Evolutionary conservation across 495 filamentous ascomycete genomes (phyloP).

Genomic region (Tuber magnatum): DNA sequence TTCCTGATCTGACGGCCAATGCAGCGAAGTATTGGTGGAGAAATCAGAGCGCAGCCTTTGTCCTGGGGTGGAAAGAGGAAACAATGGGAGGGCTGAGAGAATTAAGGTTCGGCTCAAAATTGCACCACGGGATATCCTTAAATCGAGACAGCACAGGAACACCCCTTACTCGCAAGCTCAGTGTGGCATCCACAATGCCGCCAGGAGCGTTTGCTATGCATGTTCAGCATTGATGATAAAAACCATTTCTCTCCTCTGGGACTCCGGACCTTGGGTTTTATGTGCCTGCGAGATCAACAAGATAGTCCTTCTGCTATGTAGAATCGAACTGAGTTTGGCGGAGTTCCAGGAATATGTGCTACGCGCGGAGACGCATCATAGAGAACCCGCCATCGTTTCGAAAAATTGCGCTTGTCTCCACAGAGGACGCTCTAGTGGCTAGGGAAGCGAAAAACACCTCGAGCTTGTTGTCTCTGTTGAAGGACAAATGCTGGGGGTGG

Average conservation of each 20-base stretch:
- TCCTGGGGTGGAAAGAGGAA: constrained; percentile 23
- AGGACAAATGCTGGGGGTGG: constrained; percentile 19
- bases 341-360: constrained; percentile 17
- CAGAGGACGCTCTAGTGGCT: constrained; percentile 27
- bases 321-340: constrained; percentile 28
- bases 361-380: constrained; percentile 15
- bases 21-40: constrained; percentile 28
- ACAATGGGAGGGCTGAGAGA: constrained; percentile 17
- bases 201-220: constrained; percentile 30
- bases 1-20: constrained; percentile 22
- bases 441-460: constrained; percentile 23
- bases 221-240: constrained; percentile 29
- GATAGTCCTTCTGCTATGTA: neutral
- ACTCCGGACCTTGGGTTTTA: neutral
- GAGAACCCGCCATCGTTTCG: constrained; percentile 21
- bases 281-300: neutral
- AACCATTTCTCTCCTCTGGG: neutral
- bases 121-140: constrained; percentile 14
- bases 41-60: constrained; percentile 24
- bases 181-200: constrained; percentile 20
- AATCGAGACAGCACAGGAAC: neutral
- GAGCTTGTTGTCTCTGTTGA: constrained; percentile 10
- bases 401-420: constrained; percentile 25
- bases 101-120: constrained; percentile 10
- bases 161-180: constrained; percentile 6